phyloP scores from a whole-genome alignment of 768 basidiomycete species.

The Dendrothele bispora region DNA sequence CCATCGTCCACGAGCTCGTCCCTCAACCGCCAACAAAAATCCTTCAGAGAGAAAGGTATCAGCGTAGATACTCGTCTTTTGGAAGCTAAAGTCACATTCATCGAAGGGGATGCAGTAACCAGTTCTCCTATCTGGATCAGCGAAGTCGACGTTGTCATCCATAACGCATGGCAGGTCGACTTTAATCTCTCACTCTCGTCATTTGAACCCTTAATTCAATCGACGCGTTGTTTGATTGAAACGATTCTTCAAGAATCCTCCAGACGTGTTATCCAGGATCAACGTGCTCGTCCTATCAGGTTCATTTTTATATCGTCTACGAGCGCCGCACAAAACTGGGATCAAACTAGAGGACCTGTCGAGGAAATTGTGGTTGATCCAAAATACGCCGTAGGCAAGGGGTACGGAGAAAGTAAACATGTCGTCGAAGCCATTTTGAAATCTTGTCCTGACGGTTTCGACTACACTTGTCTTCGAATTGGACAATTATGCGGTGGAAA shows the following conservation, averaged over 20 bases:
- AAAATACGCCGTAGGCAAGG: constrained; percentile 11
- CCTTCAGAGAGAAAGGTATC: constrained; percentile 16
- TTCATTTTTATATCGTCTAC: constrained; percentile 30
- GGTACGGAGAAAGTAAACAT: constrained; percentile 19
- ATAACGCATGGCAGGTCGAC: constrained; percentile 38
- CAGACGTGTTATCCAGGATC: too few relatives aligned
- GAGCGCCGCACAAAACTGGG: constrained; percentile 29
- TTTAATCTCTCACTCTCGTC: constrained; percentile 36
- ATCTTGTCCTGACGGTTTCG: too few relatives aligned
- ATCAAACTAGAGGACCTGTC: constrained; percentile 15
- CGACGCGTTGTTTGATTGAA: constrained; percentile 26
- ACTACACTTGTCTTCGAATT: constrained; percentile 20
- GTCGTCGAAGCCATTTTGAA: too few relatives aligned
- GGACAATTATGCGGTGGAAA: constrained; percentile 35
- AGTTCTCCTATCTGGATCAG: too few relatives aligned
- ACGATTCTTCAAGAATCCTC: too few relatives aligned
- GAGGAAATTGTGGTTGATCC: constrained; percentile 20
- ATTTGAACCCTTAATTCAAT: constrained; percentile 33
- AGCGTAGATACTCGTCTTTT: not conserved
- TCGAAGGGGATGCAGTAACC: constrained; percentile 12
- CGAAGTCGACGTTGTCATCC: too few relatives aligned
- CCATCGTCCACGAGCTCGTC: constrained; percentile 12
- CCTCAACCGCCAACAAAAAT: constrained; percentile 15
- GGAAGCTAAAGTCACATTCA: not conserved
- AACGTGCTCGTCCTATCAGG: constrained; percentile 9